Base-by-base conservation (phyloP, 2,329 filamentous ascomycete species). In the Elsinoe batatas region DNA sequence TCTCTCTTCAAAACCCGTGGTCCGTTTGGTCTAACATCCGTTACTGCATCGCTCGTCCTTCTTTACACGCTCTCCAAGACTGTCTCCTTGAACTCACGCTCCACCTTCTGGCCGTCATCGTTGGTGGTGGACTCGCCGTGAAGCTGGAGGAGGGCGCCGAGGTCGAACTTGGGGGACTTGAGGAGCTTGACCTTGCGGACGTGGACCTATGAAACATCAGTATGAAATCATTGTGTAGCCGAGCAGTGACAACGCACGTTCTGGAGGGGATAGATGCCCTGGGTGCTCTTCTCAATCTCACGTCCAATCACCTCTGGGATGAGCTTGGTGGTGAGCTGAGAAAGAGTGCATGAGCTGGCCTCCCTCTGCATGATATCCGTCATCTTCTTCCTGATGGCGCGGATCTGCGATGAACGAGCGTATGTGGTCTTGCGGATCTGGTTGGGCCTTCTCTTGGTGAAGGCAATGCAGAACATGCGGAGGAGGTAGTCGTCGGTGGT, bases 401-500 rank as follows among this genome's bases (percentile, higher is more conserved):
- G 87, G 76, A 97, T 97, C 80, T 98, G 93, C 64, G 93, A 97
- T 64, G 89, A 90, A 64, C 86, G 86, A 67, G 93, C 93, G 74
- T 98, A 98, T 74, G 93, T 98, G 70, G 93, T 98, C 88, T 97
- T 98, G 88, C 95, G 95, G 82, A 98, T 91, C 83, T 98, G 93
- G 83, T 97, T 98, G 69, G 89, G 90, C 72, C 93, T 87, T 77
- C 90, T 84, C 87, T 97, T 97, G 78, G 93, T 98, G 83, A 98
- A 98, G 68, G 88, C 93, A 68, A 98, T 98, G 75, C 89, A 89
- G 81, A 98, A 98, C 68, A 98, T 85, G 71, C 93, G 89, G 78
- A 98, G 84, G 74, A 97, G 91, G 82, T 98, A 97, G 79, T 98
- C 93, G 74, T 98, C 93, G 74, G 93, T 97, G 69, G 93, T 97